phyloP scores from a whole-genome alignment of 2,329 filamentous ascomycete genomes.

The Phialocephala subalpina region DNA sequence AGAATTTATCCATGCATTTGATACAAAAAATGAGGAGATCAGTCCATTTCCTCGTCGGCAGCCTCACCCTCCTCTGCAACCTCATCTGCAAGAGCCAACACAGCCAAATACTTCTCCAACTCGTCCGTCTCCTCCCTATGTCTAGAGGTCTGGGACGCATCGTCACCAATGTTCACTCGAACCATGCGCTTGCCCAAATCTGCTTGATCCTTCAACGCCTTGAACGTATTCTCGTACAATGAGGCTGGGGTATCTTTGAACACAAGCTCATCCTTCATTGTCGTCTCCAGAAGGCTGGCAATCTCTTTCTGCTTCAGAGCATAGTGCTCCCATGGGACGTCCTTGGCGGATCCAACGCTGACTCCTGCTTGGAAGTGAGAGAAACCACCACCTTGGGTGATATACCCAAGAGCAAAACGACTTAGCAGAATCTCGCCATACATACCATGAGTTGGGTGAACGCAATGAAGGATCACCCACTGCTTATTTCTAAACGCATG shows the following conservation, averaged over 20 bases:
- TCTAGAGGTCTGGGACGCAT: not conserved
- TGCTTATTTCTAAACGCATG: not conserved
- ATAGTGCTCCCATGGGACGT: not conserved
- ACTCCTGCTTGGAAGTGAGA: not conserved
- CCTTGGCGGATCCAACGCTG: not conserved
- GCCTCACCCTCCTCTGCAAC: not conserved
- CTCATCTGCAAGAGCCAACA: not conserved
- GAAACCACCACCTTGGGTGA: slow-evolving; percentile 3
- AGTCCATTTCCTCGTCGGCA: no score
- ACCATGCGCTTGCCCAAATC: not conserved
- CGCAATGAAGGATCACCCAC: not conserved
- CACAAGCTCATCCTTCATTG: not conserved
- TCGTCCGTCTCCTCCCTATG: not conserved
- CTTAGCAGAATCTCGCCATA: not conserved
- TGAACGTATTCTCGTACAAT: not conserved
- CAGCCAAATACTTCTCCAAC: not conserved
- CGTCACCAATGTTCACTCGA: not conserved
- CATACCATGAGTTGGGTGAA: not conserved
- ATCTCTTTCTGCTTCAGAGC: not conserved
- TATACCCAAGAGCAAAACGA: slow-evolving; percentile 1
- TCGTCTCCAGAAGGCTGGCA: not conserved
- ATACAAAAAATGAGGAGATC: no score
- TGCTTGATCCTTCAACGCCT: not conserved
- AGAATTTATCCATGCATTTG: no score
- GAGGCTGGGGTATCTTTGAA: not conserved